Evolutionary conservation across 768 basidiomycete species (phyloP).

Genomic region (Gloeostereum incarnatum): DNA sequence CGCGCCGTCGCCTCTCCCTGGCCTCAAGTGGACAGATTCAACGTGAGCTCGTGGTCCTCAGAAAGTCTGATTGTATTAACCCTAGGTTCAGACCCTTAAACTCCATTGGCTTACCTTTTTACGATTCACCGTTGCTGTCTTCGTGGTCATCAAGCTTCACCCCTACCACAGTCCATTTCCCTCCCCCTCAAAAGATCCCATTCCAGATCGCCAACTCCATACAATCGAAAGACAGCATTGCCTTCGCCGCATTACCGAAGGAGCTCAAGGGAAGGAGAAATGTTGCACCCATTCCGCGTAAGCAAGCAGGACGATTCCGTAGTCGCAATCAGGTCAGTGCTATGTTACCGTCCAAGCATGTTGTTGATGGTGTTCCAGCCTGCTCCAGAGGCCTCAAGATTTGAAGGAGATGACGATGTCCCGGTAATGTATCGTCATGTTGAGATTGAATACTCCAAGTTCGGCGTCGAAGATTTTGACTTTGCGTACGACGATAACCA

Average conservation of each 20-base stretch:
- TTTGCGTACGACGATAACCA: constrained; percentile 58
- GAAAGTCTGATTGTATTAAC: neutral
- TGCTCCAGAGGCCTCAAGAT: constrained; percentile 42
- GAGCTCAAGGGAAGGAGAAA: constrained; percentile 83
- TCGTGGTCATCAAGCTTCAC: constrained; percentile 43
- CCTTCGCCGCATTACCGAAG: constrained; percentile 82
- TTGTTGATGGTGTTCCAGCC: constrained; percentile 20
- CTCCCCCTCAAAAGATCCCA: constrained; percentile 73
- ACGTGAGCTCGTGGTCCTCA: constrained; percentile 45
- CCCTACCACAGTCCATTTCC: constrained; percentile 36
- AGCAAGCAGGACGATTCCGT: constrained; percentile 66
- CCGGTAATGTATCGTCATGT: constrained; percentile 84
- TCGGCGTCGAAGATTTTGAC: constrained; percentile 98
- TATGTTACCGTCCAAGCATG: constrained; percentile 1
- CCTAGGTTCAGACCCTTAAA: constrained; percentile 68
- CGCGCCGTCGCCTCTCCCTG: constrained; percentile 51
- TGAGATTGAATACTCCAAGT: constrained; percentile 97
- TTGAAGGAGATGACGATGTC: constrained; percentile 49
- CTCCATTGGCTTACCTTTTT: constrained; percentile 81
- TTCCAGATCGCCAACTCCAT: constrained; percentile 66
- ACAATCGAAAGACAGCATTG: constrained; percentile 83
- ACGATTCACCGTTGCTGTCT: constrained; percentile 67
- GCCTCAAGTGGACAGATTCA: constrained; percentile 72
- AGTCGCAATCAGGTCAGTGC: constrained; percentile 47
- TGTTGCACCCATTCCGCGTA: constrained; percentile 40